These are phyloP conservation scores for Phytophthora pisi DNA, from an alignment of 352 stramenopile genomes.

Conservation along the genomic window DNA sequence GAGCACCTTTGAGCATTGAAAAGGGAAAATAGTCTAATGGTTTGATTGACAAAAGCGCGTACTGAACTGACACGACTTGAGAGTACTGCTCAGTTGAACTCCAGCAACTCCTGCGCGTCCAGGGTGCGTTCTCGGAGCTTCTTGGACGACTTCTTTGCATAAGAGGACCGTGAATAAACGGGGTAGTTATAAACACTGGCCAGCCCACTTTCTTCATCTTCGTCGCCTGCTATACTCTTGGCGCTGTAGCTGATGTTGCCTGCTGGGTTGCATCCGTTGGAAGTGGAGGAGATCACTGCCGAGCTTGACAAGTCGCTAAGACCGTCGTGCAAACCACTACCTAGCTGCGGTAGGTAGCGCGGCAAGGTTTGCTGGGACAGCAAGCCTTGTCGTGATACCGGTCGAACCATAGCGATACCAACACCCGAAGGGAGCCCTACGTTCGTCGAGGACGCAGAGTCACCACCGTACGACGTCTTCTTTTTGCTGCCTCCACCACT, in stretches of 20 bases:
- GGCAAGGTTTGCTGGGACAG: conserved; percentile 40
- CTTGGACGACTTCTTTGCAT: conserved; percentile 55
- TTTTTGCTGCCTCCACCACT: conserved; percentile 43
- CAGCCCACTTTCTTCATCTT: conserved; percentile 21
- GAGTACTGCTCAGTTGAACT: conserved; percentile 52
- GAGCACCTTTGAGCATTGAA: neutral
- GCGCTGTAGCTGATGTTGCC: conserved; percentile 11
- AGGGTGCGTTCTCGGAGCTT: conserved; percentile 48
- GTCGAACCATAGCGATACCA: conserved; percentile 44
- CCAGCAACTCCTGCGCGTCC: conserved; percentile 50
- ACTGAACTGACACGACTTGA: conserved; percentile 12
- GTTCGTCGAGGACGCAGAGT: conserved; percentile 15
- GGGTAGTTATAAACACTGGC: conserved; percentile 65
- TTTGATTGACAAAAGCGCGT: conserved; percentile 26
- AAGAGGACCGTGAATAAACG: conserved; percentile 46
- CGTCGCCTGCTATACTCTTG: conserved; percentile 23
- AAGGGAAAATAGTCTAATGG: conserved; percentile 4
- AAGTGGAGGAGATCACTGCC: conserved; percentile 14
- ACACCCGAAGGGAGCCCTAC: conserved; percentile 26
- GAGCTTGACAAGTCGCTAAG: conserved; percentile 27
- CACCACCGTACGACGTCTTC: conserved; percentile 28
- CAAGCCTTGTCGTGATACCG: conserved; percentile 51
- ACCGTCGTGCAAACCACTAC: conserved; percentile 29
- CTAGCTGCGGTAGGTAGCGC: conserved; percentile 55
- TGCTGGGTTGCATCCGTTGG: conserved; percentile 5